Base-by-base conservation (phyloP, 148 eudicot genomes). In the Spergularia marina region DNA sequence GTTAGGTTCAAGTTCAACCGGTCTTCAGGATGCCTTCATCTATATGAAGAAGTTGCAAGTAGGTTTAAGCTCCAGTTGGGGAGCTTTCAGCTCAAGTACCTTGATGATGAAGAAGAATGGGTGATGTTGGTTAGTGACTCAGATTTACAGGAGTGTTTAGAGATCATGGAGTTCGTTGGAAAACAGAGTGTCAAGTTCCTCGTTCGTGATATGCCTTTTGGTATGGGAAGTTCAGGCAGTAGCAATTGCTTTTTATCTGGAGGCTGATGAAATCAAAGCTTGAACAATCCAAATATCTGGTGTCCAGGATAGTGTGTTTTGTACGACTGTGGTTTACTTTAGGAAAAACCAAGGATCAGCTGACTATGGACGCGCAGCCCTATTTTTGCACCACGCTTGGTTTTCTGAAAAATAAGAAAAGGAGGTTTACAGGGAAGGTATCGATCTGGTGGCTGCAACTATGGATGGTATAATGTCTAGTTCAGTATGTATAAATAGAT, bases 41-140 rank as follows among this genome's bases (percentile, higher is more conserved):
- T 94, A 5, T 89, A 90, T 59, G 97, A 90, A 77, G 96, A 91
- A 73, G 85, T 94, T 53, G 89, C 91, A 6, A 83, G 76, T 68
- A 83, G 98, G 82, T 94, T 94, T 77, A 86, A 88, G 64, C 71
- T 94, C 61, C 85, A 83, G 65, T 67, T 60, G 0, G 91, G 86
- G 53, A 71, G 84, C 30, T 94, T 94, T 80, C 98, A 94, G 58
- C 96, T 94, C 71, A 90, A 90, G 76, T 94, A 94, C 84, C 80
- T 90, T 52, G 98, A 94, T 51, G 98, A 94, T 40, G 98, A 94
- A 65, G 90, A 90, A 36, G 98, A 94, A 83, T 94, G 97, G 97
- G 97, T 94, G 58, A 76, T 90, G 91, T 72, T 94, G 81, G 89
- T 85, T 49, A 86, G 83, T 61, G 97, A 94, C 67, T 85, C 90